Evolutionary conservation across 805 yeast species (phyloP), one percentile per base, ranked within the genome.

Genomic region (Hanseniaspora valbyensis): DNA sequence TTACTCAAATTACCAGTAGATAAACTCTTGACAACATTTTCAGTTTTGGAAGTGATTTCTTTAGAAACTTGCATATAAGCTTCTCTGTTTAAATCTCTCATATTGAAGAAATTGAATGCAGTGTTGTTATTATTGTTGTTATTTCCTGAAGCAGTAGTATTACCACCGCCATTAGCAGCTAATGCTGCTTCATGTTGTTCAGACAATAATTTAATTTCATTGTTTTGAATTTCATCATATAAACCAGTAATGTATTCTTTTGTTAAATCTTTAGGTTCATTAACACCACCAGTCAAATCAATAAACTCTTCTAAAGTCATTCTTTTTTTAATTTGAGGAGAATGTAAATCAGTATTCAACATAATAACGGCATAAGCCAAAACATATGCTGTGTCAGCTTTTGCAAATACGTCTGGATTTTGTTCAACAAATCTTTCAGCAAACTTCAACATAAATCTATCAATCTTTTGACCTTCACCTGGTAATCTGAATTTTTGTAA

Each of bases 401-500:
- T 85, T 0, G 95, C 80, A 65, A 90, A 90, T 0, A 81, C 73
- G n/a, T 71, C 71, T 9, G 96, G 95, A 61, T 92, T 92, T 54
- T 90, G 96, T 56, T 83, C 80, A 21, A 81, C 80, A 61, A 81
- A 92, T 57, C 95, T 74, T 65, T 87, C 95, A 4, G 98, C 98
- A 70, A 94, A 94, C 61, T 92, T 90, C 63, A 92, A 76, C 96
- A 94, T 86, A 62, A 81, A 87, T 58, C 99, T 75, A 70, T 92
- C 98, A 62, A 92, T 90, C 61, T 92, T 90, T 68, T 92, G 99
- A 4, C 96, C 89, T 67, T 92, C 99, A 45, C 99, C 99, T 2
- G 99, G 98, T 53, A 92, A 73, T 63, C 98, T 74, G 68, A 92
- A 94, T 43, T 78, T 74, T 61, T 94, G 98, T 53, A 92, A 72